Evolutionary conservation across 139 green algal species (phyloP).

Genomic region (Closterium sp.): DNA sequence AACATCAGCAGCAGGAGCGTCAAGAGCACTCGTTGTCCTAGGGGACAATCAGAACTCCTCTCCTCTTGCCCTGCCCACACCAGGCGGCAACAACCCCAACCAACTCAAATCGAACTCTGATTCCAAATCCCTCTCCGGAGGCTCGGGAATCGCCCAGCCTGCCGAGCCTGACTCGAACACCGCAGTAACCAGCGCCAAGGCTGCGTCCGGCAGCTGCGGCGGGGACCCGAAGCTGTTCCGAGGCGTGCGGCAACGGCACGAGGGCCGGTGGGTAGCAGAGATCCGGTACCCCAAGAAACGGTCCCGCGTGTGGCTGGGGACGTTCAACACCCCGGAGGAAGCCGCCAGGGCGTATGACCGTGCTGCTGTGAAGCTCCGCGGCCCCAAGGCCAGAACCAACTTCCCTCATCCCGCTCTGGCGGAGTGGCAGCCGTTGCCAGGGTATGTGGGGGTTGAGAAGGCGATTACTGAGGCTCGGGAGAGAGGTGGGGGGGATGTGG

Average conservation of each 20-base stretch:
- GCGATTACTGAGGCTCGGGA: conserved; percentile 2
- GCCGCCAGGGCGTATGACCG: conserved; percentile 47
- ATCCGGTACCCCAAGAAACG: conserved; percentile 10
- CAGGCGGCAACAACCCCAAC: neutral
- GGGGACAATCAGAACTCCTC: neutral
- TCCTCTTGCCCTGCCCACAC: neutral
- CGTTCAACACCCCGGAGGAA: conserved; percentile 34
- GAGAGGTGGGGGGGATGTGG: conserved; percentile 2
- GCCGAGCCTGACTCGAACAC: neutral
- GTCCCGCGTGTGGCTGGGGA: conserved; percentile 14
- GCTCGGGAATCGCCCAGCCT: neutral
- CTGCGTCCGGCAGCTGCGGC: neutral
- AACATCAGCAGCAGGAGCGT: neutral
- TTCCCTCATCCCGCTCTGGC: conserved; percentile 49
- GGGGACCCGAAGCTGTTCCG: conserved; percentile 10
- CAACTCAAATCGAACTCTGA: neutral
- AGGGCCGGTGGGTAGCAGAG: conserved; percentile 30
- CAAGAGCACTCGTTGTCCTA: neutral
- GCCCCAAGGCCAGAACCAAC: conserved; percentile 67
- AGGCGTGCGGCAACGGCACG: conserved; percentile 23
- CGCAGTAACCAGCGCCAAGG: neutral
- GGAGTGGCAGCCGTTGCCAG: neutral
- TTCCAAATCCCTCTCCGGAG: neutral
- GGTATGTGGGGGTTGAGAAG: conserved; percentile 1
- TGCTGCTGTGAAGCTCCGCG: conserved; percentile 59